Evolutionary conservation across 2,329 filamentous ascomycete species (phyloP), one percentile per base, ranked within the genome.

Genomic region (Ceratocystis colombiana): DNA sequence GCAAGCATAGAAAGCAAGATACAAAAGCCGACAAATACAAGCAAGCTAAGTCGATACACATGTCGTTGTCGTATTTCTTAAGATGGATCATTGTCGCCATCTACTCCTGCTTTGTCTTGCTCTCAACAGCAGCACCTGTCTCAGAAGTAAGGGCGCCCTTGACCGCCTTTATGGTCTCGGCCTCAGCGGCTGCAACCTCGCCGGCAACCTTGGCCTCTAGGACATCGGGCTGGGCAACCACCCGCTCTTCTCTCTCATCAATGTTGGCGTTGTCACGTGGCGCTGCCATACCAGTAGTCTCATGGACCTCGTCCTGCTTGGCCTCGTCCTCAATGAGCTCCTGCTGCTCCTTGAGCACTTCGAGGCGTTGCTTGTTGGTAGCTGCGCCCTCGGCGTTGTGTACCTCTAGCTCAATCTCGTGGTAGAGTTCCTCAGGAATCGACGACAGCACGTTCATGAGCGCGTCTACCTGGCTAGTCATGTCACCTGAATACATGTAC

Each of bases 391-490:
- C 94, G 62, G 93, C 92, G 69, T 88, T 96, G 81, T 96, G 90
- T 8, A 99, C 91, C 79, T 99, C 94, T 41, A 99, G 88, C 77
- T 97, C 94, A 70, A 99, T 96, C 80, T 99, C 94, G 81, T 99
- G 94, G 89, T 95, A 99, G 50, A 99, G 82, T 76, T 99, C 94
- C 77, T 99, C 94, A 2, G 94, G 94, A 69, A 99, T 97, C 68
- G 89, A 92, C 50, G 90, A 95, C 50, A 99, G 80, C 4, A 99
- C 94, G 66, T 91, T 89, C 68, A 92, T 90, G 62, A 99, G 84
- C 0, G 94, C 91, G 71, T 96, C 92, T 68, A 99, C 91, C 78
- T 97, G 93, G 69, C 85, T 89, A 41, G 88, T 86, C 72, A 94
- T 89, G 72, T 96, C 90, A 62, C 93, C 89, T 72, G 92, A 91